A percentile compares a stretch with the other conserved stretches of the same genome.
Conservation (phyloP, 371 early-diverging fungal species). For the Caulochytrium protostelioides region DNA sequence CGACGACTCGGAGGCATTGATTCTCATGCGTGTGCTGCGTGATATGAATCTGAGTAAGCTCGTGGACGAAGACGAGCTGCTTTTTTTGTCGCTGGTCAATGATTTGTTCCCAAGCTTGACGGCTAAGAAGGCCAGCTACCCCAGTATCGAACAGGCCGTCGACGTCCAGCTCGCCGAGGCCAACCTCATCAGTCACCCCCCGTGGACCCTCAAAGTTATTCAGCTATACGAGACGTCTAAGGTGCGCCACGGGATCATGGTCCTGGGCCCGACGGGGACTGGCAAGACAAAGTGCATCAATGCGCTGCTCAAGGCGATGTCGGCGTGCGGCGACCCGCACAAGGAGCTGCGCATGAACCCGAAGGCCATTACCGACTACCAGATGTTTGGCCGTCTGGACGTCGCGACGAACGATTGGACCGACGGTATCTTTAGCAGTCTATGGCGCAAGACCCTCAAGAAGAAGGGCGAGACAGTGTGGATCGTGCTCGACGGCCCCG, state of each 20-base stretch:
- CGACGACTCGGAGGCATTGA: slow-evolving; percentile 29
- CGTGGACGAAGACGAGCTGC: slow-evolving; percentile 37
- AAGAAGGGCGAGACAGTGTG: slow-evolving; percentile 33
- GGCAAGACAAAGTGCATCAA: slow-evolving; percentile 38
- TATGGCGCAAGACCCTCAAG: slow-evolving; percentile 38
- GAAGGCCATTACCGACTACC: slow-evolving; percentile 39
- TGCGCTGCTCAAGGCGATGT: slow-evolving; percentile 29
- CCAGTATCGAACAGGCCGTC: slow-evolving; percentile 28
- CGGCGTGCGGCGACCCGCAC: slow-evolving; percentile 34
- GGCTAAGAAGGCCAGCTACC: slow-evolving; percentile 31
- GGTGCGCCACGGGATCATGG: slow-evolving; percentile 41
- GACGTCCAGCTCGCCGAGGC: slow-evolving; percentile 31
- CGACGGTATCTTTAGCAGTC: slow-evolving; percentile 38
- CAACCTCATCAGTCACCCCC: slow-evolving; percentile 29
- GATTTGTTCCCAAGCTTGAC: slow-evolving; percentile 37
- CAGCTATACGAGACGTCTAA: slow-evolving; percentile 36
- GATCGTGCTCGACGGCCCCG: slow-evolving; percentile 43
- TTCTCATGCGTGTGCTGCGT: slow-evolving; percentile 38
- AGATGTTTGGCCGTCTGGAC: slow-evolving; percentile 40
- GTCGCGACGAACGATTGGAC: slow-evolving; percentile 47
- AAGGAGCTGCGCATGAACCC: slow-evolving; percentile 44
- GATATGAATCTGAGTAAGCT: slow-evolving; percentile 42
- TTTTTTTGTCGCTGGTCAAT: slow-evolving; percentile 33
- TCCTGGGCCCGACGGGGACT: slow-evolving; percentile 35
- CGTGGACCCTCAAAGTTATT: slow-evolving; percentile 37